A percentile compares a stretch with the other conserved stretches of the same genome.
phyloP scores from a whole-genome alignment of 805 yeast species.

The Candida palmyrensis region DNA sequence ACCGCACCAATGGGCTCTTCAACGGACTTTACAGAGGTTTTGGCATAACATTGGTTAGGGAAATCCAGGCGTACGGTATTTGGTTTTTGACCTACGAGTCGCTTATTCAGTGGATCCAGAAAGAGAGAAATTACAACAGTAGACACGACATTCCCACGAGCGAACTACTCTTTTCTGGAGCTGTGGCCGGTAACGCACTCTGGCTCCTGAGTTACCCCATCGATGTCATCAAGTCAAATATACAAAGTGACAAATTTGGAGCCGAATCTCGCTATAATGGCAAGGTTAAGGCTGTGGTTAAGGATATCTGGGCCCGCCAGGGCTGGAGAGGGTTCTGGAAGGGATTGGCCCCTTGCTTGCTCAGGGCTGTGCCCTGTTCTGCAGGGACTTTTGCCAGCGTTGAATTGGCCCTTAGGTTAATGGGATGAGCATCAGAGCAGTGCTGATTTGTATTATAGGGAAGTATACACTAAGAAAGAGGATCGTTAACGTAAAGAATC shows the following conservation, averaged over 20 bases:
- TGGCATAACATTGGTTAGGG: conserved; percentile 50
- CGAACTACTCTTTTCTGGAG: conserved; percentile 54
- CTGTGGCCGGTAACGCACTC: conserved; percentile 61
- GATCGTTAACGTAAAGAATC: no score
- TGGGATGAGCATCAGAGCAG: no score
- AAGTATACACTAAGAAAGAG: no score
- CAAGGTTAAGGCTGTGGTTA: conserved; percentile 26
- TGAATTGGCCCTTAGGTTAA: conserved; percentile 55
- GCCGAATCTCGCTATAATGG: conserved; percentile 39
- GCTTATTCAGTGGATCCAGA: conserved; percentile 38
- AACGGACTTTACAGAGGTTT: conserved; percentile 54
- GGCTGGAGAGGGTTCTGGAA: conserved; percentile 57
- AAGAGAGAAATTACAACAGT: conserved; percentile 26
- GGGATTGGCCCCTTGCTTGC: conserved; percentile 54
- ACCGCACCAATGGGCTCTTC: conserved; percentile 34
- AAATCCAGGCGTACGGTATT: conserved; percentile 69
- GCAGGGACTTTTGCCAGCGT: conserved; percentile 79
- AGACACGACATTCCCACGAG: conserved; percentile 50
- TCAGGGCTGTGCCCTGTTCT: conserved; percentile 60
- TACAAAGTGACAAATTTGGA: conserved; percentile 53
- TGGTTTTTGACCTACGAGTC: conserved; percentile 68
- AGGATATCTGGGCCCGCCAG: conserved; percentile 33
- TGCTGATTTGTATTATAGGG: no score
- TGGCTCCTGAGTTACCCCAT: conserved; percentile 56
- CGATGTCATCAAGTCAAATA: conserved; percentile 46